phyloP scores from a whole-genome alignment of 179 eudicot species.

The Silene coronaria region DNA sequence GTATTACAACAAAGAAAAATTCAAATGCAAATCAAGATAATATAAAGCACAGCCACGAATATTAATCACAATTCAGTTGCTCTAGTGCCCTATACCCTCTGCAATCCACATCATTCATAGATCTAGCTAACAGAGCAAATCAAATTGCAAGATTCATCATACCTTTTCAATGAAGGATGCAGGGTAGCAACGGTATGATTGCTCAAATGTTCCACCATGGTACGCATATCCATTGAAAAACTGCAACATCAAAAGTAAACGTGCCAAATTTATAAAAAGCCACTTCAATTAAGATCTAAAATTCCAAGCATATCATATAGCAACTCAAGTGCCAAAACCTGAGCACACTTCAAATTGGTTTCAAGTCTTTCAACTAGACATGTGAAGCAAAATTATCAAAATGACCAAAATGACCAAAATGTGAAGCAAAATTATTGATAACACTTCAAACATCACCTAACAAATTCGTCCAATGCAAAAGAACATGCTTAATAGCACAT shows the following conservation, averaged over 20 bases:
- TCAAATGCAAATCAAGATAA: neutral
- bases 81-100: neutral
- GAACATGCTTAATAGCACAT: neutral
- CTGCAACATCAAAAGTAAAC: slow-evolving; percentile 36
- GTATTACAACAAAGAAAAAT: neutral
- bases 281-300: neutral
- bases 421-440: neutral
- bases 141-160: slow-evolving; percentile 8
- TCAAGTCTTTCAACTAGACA: neutral
- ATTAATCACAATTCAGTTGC: neutral
- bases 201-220: slow-evolving; percentile 89
- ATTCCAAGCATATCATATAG: neutral
- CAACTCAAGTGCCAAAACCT: neutral
- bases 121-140: neutral
- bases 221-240: slow-evolving; percentile 61
- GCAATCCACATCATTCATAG: neutral
- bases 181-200: slow-evolving; percentile 88
- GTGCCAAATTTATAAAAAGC: neutral
- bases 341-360: neutral
- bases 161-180: slow-evolving; percentile 95
- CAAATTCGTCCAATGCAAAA: no score
- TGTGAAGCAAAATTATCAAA: neutral
- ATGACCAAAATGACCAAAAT: neutral
- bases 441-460: neutral
- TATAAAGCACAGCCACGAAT: neutral